Base-by-base conservation (phyloP, 2,329 filamentous ascomycete species). In the Colletotrichum magnum region DNA sequence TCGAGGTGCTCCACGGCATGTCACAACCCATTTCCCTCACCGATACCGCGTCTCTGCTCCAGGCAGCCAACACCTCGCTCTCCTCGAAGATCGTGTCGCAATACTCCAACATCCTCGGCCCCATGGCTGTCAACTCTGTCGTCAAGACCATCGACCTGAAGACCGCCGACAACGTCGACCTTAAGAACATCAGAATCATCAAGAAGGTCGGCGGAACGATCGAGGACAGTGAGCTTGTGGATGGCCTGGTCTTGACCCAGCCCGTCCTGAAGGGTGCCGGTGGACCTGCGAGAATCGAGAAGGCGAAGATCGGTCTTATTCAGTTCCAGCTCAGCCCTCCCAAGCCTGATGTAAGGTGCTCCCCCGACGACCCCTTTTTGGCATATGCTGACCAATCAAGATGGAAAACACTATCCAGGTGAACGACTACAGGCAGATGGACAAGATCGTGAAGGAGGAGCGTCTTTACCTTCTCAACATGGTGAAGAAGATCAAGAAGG, bases 401-500 rank as follows among this genome's bases (percentile, higher is more conserved):
- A 99, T 99, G 96, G 96, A 99, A 86, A 99, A 99, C 85, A 96
- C 97, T 78, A 98, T 99, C 73, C 92, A 97, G 39, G 96, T 99
- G 78, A 99, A 99, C 83, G 96, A 99, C 86, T 99, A 99, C 88
- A 90, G 96, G 78, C 96, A 99, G 82, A 99, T 99, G 96, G 96
- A 99, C 87, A 99, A 98, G 89, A 99, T 99, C 74, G 89, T 99
- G 75, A 99, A 99, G 85, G 96, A 99, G 85, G 96, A 99, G 86
- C 94, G 96, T 74, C 93, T 96, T 75, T 99, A 99, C 83, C 90
- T 99, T 73, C 89, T 99, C 68, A 98, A 98, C 87, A 93, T 99
- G 90, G 95, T 97, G 79, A 98, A 99, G 90, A 99, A 98, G 89
- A 99, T 99, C 83, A 98, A 98, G 86, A 99, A 98, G 88, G 95